phyloP scores from a whole-genome alignment of 2,329 filamentous ascomycete species.

The Phoma herbarum region DNA sequence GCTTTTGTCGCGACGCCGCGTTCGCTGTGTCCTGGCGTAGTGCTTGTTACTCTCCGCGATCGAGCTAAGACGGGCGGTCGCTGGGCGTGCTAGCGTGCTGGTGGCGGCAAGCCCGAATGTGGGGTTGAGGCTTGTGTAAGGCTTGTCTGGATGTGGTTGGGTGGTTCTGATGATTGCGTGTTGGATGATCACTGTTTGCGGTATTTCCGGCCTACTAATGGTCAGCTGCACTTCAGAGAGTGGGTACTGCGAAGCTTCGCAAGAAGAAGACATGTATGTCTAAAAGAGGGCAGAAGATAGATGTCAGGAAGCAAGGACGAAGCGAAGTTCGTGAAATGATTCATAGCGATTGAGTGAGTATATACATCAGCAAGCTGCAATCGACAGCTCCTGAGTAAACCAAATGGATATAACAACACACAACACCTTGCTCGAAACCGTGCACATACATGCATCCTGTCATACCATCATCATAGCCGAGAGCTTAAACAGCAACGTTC shows the following conservation, averaged over 20 bases:
- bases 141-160: constrained; percentile 1
- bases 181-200: neutral
- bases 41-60: neutral
- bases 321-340: neutral
- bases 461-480: constrained; percentile 1
- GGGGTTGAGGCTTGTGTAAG: constrained; percentile 1
- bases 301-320: neutral
- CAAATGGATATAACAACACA: constrained; percentile 19
- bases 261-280: neutral
- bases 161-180: neutral
- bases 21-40: neutral
- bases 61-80: neutral
- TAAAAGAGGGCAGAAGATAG: no score
- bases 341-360: constrained; percentile 16
- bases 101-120: neutral
- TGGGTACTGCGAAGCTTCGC: neutral
- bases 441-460: neutral
- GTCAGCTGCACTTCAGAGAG: neutral
- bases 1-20: neutral
- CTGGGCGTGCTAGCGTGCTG: neutral
- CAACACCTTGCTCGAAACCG: constrained; percentile 10
- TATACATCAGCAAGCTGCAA: constrained; percentile 7
- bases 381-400: constrained; percentile 3
- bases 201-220: neutral
- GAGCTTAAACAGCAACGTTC: constrained; percentile 1